Conservation (phyloP, 805 yeast genomes). For the Cyberlindnera veronae region DNA sequence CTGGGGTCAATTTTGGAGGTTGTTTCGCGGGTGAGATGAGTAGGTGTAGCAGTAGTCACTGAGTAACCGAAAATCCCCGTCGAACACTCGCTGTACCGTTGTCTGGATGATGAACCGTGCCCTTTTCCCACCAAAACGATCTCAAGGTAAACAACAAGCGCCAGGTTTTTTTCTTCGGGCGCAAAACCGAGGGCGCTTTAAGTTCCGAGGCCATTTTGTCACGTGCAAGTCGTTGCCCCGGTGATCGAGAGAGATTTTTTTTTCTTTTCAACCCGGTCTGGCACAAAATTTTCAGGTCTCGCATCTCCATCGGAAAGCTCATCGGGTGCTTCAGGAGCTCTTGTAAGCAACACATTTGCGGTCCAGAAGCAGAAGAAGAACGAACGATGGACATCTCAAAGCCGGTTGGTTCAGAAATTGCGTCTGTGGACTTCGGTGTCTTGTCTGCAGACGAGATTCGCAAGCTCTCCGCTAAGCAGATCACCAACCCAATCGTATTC, state of each 20-base stretch:
- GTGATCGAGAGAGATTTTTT: background rate
- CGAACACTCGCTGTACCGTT: too few relatives aligned
- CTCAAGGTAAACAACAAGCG: conserved; percentile 1
- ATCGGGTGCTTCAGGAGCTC: too few relatives aligned
- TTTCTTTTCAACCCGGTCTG: conserved; percentile 3
- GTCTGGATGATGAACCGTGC: background rate
- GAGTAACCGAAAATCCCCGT: too few relatives aligned
- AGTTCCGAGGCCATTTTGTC: background rate
- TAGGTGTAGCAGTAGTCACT: too few relatives aligned
- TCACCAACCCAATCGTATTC: conserved; percentile 92
- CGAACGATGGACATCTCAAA: conserved; percentile 84
- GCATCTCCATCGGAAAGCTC: conserved; percentile 8
- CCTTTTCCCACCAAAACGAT: background rate
- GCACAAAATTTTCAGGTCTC: conserved; percentile 12
- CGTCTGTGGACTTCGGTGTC: conserved; percentile 88
- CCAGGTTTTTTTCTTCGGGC: conserved; percentile 1
- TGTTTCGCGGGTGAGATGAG: background rate
- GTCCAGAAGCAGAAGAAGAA: background rate
- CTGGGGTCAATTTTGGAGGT: too few relatives aligned
- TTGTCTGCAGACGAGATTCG: conserved; percentile 79
- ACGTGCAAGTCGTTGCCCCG: background rate
- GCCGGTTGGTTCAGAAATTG: conserved; percentile 93
- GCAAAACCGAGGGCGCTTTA: background rate
- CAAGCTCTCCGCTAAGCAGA: conserved; percentile 87
- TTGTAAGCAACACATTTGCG: too few relatives aligned